phyloP scores from a whole-genome alignment of 495 filamentous ascomycete species.

The Talaromyces trachyspermus region DNA sequence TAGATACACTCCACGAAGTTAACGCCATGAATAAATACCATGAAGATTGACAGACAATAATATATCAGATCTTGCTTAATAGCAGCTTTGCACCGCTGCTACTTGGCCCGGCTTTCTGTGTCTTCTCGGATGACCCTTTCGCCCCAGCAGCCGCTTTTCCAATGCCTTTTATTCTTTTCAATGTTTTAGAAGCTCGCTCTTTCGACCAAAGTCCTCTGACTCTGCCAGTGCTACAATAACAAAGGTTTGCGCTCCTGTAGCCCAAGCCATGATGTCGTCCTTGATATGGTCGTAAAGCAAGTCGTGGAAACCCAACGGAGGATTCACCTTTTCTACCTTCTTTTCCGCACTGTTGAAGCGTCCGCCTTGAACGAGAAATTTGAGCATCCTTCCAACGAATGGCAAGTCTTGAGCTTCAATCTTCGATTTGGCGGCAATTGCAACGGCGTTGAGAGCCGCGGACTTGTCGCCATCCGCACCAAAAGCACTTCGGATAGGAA shows the following conservation, averaged over 20 bases:
- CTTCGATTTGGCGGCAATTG: slow-evolving; percentile 57
- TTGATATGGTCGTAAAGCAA: slow-evolving; percentile 71
- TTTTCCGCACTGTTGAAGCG: slow-evolving; percentile 66
- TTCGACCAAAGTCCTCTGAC: slow-evolving; percentile 63
- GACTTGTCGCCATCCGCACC: slow-evolving; percentile 66
- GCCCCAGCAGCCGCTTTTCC: slow-evolving; percentile 35
- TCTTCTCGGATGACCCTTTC: slow-evolving; percentile 24
- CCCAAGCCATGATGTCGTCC: slow-evolving; percentile 74
- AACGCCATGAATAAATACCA: too few relatives aligned
- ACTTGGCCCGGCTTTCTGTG: slow-evolving; percentile 30
- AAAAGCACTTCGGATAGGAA: slow-evolving; percentile 78
- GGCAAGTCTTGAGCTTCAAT: slow-evolving; percentile 49
- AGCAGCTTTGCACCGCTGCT: slow-evolving; percentile 39
- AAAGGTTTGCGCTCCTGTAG: slow-evolving; percentile 72
- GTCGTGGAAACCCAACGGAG: slow-evolving; percentile 70
- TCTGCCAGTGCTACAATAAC: slow-evolving; percentile 75
- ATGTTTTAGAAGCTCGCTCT: slow-evolving; percentile 52
- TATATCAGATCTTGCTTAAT: slow-evolving; percentile 33
- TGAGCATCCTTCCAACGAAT: slow-evolving; percentile 77
- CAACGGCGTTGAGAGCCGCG: slow-evolving; percentile 62
- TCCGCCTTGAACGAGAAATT: slow-evolving; percentile 80
- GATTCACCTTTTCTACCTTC: slow-evolving; percentile 61
- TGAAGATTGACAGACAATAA: too few relatives aligned
- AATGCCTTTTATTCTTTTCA: slow-evolving; percentile 53
- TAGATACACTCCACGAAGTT: too few relatives aligned